phyloP scores from a whole-genome alignment of 345 rosid species.

The Mercurialis annua region DNA sequence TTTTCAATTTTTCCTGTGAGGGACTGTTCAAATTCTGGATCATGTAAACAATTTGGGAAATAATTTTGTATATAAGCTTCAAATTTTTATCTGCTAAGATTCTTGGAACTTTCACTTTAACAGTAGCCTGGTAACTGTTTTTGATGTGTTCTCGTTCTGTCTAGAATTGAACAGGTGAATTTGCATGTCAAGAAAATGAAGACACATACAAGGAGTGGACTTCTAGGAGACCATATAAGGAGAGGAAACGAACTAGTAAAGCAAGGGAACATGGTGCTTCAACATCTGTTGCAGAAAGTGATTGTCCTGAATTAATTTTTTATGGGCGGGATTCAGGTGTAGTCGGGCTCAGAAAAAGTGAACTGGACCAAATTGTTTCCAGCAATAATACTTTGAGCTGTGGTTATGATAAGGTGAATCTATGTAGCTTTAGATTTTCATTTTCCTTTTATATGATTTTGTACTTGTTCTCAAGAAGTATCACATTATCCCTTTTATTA shows the following conservation, averaged over 20 bases:
- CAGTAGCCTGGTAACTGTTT: no score
- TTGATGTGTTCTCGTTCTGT: constrained; percentile 34
- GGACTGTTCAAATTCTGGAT: constrained; percentile 24
- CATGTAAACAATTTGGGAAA: constrained; percentile 34
- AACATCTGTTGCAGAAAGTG: constrained; percentile 27
- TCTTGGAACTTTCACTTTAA: constrained; percentile 8
- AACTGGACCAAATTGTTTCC: constrained; percentile 41
- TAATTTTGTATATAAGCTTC: background rate
- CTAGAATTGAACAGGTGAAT: constrained; percentile 52
- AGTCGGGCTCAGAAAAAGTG: constrained; percentile 52
- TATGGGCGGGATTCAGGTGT: constrained; percentile 77
- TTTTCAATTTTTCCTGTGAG: constrained; percentile 61
- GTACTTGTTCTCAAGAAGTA: background rate
- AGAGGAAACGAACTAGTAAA: constrained; percentile 67
- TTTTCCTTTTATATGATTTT: background rate
- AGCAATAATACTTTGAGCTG: constrained; percentile 30
- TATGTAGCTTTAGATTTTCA: background rate
- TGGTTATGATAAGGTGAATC: constrained; percentile 81
- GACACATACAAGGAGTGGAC: constrained; percentile 66
- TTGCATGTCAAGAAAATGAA: constrained; percentile 34
- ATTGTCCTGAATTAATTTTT: constrained; percentile 62
- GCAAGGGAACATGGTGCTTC: constrained; percentile 33
- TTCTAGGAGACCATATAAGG: constrained; percentile 79
- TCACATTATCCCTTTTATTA: background rate
- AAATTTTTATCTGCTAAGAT: background rate